Base-by-base conservation (phyloP, 805 yeast genomes). In the Monosporozyma yasuniensis region DNA sequence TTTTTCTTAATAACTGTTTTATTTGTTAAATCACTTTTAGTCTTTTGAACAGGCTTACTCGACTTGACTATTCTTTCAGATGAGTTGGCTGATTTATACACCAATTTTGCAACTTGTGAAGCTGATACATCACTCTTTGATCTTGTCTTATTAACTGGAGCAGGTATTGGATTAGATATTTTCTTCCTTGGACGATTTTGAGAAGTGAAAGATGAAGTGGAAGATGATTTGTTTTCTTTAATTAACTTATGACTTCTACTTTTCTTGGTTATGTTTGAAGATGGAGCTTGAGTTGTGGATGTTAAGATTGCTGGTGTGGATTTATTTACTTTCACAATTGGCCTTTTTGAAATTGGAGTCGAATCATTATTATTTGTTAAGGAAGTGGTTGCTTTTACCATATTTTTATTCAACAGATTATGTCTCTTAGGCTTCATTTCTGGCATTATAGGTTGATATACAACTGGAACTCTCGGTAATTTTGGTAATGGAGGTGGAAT, bases 101-200 rank as follows among this genome's bases (percentile, higher is more conserved):
- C 52, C n/a, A 42, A 11, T 48, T 46, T 44, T 3, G 54, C 54
- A 4, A 38, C 52, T 43, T 51, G 51, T 16, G 51, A 41, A 23
- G 53, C 51, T 21, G 49, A 42, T 6, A 48, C 34, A 7, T 34
- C 16, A 7, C 22, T 42, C 16, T 34, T 37, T 35, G 39, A 23
- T 35, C 34, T 9, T 22, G 10, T 7, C 11, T 16, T 21, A 8
- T 34, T 43, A 34, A 28, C 18, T 18, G 19, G 42, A 5, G n/a
- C 35, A 11, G 19, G 2, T 27, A 44, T 11, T 18, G 27, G 10
- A 21, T 30, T 21, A 5, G 27, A n/a, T 5, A 21, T 18, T 25
- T 30, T 47, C 27, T 32, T 30, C 14, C 18, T 23, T 25, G 52
- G 44, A 22, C 16, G 25, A 21, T 30, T 21, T 21, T 27, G 38